These are phyloP conservation scores for Eimeria brunetti DNA, from an alignment of 169 alveolate species.

Conservation along the genomic window DNA sequence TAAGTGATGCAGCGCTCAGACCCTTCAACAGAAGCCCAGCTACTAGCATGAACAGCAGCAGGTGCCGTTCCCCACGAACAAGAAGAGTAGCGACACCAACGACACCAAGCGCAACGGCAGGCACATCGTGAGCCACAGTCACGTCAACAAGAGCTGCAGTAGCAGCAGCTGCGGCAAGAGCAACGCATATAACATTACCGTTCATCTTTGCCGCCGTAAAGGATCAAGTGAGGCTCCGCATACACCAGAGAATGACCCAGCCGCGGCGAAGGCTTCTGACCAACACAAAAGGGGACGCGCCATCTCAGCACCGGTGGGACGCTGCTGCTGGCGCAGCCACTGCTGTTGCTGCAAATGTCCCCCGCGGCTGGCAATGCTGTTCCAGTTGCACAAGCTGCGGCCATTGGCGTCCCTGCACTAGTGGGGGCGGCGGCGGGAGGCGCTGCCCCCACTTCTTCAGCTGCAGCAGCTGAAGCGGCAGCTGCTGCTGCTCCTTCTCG, in stretches of 20 bases:
- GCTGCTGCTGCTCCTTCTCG: background rate
- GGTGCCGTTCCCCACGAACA: background rate
- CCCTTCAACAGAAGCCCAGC: background rate
- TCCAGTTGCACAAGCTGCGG: background rate
- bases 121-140: background rate
- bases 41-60: background rate
- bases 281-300: slow-evolving; percentile 49
- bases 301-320: slow-evolving; percentile 63
- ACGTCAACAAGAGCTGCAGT: background rate
- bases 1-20: background rate
- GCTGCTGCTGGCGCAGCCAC: slow-evolving; percentile 14
- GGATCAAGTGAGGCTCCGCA: slow-evolving; percentile 75
- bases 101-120: background rate
- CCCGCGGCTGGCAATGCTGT: background rate
- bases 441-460: background rate
- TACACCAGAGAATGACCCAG: slow-evolving; percentile 72
- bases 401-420: background rate
- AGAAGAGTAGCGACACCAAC: background rate
- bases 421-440: background rate
- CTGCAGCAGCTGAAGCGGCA: background rate
- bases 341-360: background rate
- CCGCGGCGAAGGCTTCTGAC: slow-evolving; percentile 70
- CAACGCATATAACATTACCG: background rate
- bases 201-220: slow-evolving; percentile 63
- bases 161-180: background rate